Conservation (phyloP, 1,284 basidiomycete species). For the Pseudomicrostroma phylloplanum region DNA sequence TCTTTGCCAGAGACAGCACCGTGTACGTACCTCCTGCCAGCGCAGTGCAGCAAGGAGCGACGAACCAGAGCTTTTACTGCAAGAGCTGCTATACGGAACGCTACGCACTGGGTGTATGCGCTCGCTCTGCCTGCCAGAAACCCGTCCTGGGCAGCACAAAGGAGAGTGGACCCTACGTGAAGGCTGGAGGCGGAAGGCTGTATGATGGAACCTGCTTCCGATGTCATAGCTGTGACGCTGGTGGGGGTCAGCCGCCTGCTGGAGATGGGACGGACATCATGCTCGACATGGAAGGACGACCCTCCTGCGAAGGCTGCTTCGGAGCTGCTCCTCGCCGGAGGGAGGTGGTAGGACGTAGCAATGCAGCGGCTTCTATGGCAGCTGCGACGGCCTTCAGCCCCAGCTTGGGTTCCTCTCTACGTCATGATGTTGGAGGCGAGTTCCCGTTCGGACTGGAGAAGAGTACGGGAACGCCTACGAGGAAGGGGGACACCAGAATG, state of each 20-base stretch:
- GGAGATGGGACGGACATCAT: constrained; percentile 21
- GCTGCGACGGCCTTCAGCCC: constrained; percentile 15
- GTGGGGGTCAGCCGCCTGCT: neutral
- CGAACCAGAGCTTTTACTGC: constrained; percentile 24
- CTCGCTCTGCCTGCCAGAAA: constrained; percentile 16
- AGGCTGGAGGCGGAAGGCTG: constrained; percentile 17
- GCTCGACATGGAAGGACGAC: constrained; percentile 33
- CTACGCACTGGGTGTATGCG: constrained; percentile 27
- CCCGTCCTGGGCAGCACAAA: constrained; percentile 35
- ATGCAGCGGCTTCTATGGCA: neutral
- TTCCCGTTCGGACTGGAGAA: neutral
- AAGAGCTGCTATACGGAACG: constrained; percentile 25
- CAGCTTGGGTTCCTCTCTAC: constrained; percentile 9
- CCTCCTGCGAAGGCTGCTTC: constrained; percentile 34
- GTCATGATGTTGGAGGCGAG: neutral
- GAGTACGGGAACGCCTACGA: neutral
- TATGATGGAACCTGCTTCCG: constrained; percentile 40
- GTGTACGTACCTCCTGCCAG: constrained; percentile 29
- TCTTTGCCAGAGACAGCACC: constrained; percentile 38
- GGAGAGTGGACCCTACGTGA: constrained; percentile 38
- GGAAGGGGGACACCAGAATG: constrained; percentile 14
- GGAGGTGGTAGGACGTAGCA: neutral
- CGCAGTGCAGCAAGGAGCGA: constrained; percentile 8
- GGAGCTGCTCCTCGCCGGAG: constrained; percentile 9
- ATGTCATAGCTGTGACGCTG: constrained; percentile 22